These are phyloP conservation scores for Trichosporon ovoides DNA, from an alignment of 1,284 basidiomycete genomes.

Conservation along the genomic window DNA sequence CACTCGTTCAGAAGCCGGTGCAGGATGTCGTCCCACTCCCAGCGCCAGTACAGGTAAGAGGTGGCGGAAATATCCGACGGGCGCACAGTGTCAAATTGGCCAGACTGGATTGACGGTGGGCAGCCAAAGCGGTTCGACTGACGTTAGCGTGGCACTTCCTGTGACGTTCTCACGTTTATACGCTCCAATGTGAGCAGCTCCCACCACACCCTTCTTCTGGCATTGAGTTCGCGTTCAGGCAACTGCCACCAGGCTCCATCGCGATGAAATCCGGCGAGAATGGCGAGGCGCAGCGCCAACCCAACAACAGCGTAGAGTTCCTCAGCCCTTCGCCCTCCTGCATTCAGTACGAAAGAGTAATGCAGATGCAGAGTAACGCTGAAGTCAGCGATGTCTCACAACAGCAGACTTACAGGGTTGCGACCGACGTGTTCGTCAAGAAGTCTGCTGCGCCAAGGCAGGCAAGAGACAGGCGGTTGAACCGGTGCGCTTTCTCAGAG, in stretches of 20 bases:
- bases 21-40: constrained; percentile 3
- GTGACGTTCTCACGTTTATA: not conserved
- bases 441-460: not conserved
- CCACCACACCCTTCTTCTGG: not conserved
- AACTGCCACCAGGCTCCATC: constrained; percentile 1
- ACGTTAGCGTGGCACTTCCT: not conserved
- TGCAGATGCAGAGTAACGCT: not conserved
- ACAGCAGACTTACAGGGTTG: not conserved
- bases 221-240: not conserved
- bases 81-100: not conserved
- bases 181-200: not conserved
- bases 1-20: not conserved
- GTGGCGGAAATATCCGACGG: not conserved
- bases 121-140: not conserved
- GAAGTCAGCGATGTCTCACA: not conserved
- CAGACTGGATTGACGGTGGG: not conserved
- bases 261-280: not conserved
- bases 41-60: not conserved
- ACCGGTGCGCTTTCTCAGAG: not conserved
- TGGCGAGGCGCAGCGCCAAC: not conserved
- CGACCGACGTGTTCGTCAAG: not conserved
- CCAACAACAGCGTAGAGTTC: not conserved
- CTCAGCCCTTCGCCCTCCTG: not conserved
- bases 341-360: not conserved
- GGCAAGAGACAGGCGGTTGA: not conserved